Conservation (phyloP, 2,329 filamentous ascomycete species). For the Verticillium albo-atrum region DNA sequence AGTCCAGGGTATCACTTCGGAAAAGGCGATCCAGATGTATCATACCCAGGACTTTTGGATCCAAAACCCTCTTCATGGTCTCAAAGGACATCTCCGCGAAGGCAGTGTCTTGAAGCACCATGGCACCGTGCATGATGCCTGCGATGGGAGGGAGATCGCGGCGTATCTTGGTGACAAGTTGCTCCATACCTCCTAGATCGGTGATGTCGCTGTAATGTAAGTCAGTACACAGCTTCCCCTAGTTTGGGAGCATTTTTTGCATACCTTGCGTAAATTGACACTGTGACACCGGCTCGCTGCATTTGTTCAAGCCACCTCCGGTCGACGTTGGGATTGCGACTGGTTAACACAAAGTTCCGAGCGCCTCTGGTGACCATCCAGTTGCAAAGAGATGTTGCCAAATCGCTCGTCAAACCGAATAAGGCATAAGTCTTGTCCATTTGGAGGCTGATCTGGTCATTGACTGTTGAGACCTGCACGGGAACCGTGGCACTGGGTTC, state of each 20-base stretch:
- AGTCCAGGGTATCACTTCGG: slow-evolving; percentile 21
- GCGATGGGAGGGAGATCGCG: slow-evolving; percentile 24
- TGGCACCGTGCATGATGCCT: slow-evolving; percentile 39
- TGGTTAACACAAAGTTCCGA: slow-evolving; percentile 28
- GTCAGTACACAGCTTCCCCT: too few relatives aligned
- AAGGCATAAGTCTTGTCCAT: slow-evolving; percentile 25
- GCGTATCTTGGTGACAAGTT: too few relatives aligned
- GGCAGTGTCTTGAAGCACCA: slow-evolving; percentile 34
- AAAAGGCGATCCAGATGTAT: slow-evolving; percentile 25
- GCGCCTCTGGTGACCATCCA: slow-evolving; percentile 32
- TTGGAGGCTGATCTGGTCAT: too few relatives aligned
- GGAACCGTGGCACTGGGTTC: too few relatives aligned
- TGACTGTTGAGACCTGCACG: too few relatives aligned
- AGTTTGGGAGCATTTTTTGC: too few relatives aligned
- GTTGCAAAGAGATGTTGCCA: slow-evolving; percentile 28
- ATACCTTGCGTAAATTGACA: too few relatives aligned
- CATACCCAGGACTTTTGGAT: slow-evolving; percentile 29
- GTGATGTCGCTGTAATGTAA: too few relatives aligned
- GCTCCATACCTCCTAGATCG: too few relatives aligned
- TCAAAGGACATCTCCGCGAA: slow-evolving; percentile 22
- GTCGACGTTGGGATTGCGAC: slow-evolving; percentile 27
- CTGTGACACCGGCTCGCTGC: too few relatives aligned
- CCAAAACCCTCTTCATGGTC: slow-evolving; percentile 16
- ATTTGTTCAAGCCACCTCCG: not conserved
- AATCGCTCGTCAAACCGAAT: slow-evolving; percentile 22